phyloP scores from a whole-genome alignment of 2,329 filamentous ascomycete genomes.

The Aspergillus clavatus region DNA sequence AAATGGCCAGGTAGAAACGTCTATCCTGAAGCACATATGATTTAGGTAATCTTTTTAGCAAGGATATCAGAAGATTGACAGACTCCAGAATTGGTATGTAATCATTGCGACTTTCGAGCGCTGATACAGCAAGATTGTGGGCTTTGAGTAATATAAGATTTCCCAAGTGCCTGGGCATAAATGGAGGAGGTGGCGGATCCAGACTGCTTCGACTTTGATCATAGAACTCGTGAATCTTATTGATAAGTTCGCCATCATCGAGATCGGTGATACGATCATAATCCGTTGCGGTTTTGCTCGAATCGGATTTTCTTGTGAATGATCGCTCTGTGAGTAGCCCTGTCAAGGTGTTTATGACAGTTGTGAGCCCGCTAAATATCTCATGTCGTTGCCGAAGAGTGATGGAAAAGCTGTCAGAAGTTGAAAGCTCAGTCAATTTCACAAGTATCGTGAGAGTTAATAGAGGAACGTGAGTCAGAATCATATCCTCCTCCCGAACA shows the following conservation, averaged over 20 bases:
- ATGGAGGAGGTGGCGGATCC: constrained; percentile 58
- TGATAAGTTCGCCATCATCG: constrained; percentile 47
- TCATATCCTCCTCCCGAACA: constrained; percentile 92
- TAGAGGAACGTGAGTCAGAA: constrained; percentile 76
- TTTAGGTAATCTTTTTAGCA: constrained; percentile 38
- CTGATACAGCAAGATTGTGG: constrained; percentile 32
- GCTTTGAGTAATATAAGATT: constrained; percentile 61
- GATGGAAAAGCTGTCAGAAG: constrained; percentile 10
- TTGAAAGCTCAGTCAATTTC: constrained; percentile 39
- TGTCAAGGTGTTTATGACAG: constrained; percentile 26
- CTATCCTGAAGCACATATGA: constrained; percentile 32
- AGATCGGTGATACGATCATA: constrained; percentile 12
- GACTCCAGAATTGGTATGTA: constrained; percentile 51
- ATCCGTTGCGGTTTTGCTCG: constrained; percentile 17
- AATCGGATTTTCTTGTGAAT: constrained; percentile 47
- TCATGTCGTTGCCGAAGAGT: constrained; percentile 14
- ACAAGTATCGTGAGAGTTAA: constrained; percentile 61
- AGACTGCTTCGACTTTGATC: constrained; percentile 65
- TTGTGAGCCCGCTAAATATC: constrained; percentile 24
- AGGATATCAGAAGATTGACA: constrained; percentile 55
- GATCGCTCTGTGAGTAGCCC: constrained; percentile 44
- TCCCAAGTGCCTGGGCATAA: constrained; percentile 52
- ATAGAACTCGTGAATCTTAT: constrained; percentile 63
- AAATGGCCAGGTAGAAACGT: constrained; percentile 33
- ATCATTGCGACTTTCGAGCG: constrained; percentile 23